Percentiles rank a stretch among this genome's conserved stretches.
Conservation (phyloP, 78 protist species). For the Dictyostelium brefeldianum region DNA sequence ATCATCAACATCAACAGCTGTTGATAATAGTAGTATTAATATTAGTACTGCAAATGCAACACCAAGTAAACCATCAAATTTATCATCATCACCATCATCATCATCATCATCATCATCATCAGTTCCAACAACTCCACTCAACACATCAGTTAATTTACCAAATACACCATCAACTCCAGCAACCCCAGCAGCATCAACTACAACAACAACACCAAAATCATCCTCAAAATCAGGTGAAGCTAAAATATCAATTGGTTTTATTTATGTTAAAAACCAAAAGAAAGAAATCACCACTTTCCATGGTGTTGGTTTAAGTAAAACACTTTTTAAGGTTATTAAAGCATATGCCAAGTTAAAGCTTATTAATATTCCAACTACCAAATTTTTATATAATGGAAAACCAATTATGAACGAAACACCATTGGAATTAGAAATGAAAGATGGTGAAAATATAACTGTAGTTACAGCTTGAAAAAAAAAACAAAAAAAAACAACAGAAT, state of each 20-base stretch:
- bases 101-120: neutral
- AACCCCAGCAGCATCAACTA: neutral
- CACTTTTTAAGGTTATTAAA: constrained; percentile 1
- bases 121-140: neutral
- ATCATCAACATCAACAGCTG: neutral
- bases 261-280: neutral
- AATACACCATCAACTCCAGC: neutral
- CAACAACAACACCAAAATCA: neutral
- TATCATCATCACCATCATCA: neutral
- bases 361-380: neutral
- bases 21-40: no score
- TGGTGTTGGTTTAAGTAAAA: neutral
- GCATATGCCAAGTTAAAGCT: neutral
- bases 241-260: constrained; percentile 19
- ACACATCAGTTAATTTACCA: no score
- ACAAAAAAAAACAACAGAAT: no score
- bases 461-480: no score
- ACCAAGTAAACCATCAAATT: neutral
- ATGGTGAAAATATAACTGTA: neutral
- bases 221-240: neutral
- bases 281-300: constrained; percentile 8
- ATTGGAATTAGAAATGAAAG: neutral
- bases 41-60: neutral
- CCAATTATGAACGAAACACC: neutral
- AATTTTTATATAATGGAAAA: neutral